Base-by-base conservation (phyloP, 768 basidiomycete species). In the Hortiboletus flavorubellus region DNA sequence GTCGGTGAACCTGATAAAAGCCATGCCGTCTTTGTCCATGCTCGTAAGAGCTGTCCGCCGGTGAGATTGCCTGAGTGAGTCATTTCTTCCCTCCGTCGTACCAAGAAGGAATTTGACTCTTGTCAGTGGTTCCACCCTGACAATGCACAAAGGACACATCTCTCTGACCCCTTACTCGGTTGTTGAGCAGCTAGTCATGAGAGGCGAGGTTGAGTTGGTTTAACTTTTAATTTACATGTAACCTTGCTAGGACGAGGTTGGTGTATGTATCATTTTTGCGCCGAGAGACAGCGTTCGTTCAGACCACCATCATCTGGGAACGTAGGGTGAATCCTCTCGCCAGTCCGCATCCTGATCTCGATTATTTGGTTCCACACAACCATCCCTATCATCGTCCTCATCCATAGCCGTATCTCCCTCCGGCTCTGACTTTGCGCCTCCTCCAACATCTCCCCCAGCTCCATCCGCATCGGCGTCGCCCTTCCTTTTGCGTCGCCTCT, bases 141-240 rank as follows among this genome's bases (percentile, higher is more conserved):
- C 88, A 37, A 83, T 96, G 78, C 77, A 82, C 49, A 88, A 87
- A 63, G 91, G 87, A 9, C 86, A 91, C 56, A 91, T 94, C 53
- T 88, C 91, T 40, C 66, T 96, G 16, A 79, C 89, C 16, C 87
- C 86, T 21, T 97, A 90, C 69, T 76, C 78, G 26, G 79, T 87
- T 18, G 84, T 93, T 6, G 87, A 93, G 61, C 80, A 89, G 35
- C 79, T 92, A 12, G 76, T 93, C 41, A 73, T 76, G 37, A 75
- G 85, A 65, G 90, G 86, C 49, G 84, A 87, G 65, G 86, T 86
- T 6, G 88, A 91, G 68, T 77, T 93, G 34, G 85, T 93, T 42
- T 93, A 74, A 74, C 21, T 21, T 21, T 60, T 58, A 56, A 57
- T 48, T 51, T 56, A 63, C 50, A 55, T 54, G 59, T 59, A 63